Conservation (phyloP, 2,329 filamentous ascomycete genomes). For the Juglanconis sp. region DNA sequence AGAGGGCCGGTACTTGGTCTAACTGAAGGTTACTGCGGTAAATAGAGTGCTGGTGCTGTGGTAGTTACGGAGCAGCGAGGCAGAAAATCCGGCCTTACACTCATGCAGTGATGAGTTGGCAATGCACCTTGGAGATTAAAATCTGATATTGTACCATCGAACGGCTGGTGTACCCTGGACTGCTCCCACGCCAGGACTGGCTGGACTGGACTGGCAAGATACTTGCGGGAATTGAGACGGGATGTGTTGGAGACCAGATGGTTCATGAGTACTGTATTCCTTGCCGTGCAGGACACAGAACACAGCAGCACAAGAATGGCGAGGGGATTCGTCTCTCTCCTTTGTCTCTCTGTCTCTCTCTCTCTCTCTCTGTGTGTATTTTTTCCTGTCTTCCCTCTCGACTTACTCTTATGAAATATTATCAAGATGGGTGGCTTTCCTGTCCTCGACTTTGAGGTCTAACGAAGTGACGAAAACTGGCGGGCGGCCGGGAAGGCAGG, state of each 20-base stretch:
- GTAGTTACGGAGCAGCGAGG: slow-evolving; percentile 28
- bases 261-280: neutral
- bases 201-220: neutral
- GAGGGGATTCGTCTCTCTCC: too few relatives aligned
- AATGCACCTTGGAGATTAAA: slow-evolving; percentile 58
- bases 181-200: neutral
- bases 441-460: too few relatives aligned
- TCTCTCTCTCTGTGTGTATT: too few relatives aligned
- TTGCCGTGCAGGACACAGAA: neutral
- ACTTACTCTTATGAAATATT: too few relatives aligned
- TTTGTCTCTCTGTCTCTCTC: too few relatives aligned
- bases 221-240: neutral
- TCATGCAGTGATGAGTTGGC: slow-evolving; percentile 79
- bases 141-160: slow-evolving; percentile 16
- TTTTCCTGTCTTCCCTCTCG: too few relatives aligned
- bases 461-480: too few relatives aligned
- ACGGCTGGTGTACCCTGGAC: slow-evolving; percentile 7
- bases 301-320: neutral
- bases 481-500: too few relatives aligned
- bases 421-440: too few relatives aligned
- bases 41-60: neutral
- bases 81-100: slow-evolving; percentile 39
- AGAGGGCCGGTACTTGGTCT: slow-evolving; percentile 15
- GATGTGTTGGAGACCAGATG: slow-evolving; percentile 1
- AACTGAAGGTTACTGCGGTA: neutral